Conservation (phyloP, 2,329 filamentous ascomycete genomes). For the Chaetomiaceae sp. region DNA sequence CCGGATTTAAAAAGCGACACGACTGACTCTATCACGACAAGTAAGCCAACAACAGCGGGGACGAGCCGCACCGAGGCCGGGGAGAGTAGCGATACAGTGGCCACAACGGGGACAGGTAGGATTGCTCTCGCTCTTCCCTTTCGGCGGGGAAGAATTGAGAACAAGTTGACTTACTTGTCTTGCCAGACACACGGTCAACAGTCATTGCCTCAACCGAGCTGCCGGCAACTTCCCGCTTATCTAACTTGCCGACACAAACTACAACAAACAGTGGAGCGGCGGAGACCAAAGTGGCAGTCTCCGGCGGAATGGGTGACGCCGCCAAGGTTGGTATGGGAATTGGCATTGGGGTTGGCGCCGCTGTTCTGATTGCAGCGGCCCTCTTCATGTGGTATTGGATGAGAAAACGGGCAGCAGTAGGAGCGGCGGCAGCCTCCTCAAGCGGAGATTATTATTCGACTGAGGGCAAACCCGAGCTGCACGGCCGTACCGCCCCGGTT, state of each 20-base stretch:
- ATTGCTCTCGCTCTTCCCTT: too few species aligned
- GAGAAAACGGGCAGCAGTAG: background rate
- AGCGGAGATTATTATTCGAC: too few species aligned
- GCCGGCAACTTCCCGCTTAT: too few species aligned
- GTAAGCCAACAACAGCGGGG: background rate
- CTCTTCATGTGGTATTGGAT: background rate
- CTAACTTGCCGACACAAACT: too few species aligned
- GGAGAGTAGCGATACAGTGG: background rate
- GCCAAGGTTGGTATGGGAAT: conserved; percentile 2
- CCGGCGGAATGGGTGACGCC: background rate
- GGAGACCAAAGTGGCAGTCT: background rate
- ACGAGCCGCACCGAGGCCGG: too few species aligned
- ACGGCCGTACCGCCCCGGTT: too few species aligned
- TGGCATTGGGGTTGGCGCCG: background rate
- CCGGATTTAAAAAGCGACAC: background rate
- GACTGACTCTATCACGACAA: background rate
- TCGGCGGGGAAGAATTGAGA: too few species aligned
- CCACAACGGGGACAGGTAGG: too few species aligned
- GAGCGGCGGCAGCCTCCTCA: background rate
- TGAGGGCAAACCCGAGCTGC: too few species aligned
- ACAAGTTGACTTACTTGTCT: too few species aligned
- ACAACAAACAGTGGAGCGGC: background rate
- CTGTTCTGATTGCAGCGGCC: background rate
- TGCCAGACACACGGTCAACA: too few species aligned
- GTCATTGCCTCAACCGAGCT: too few species aligned